These are phyloP conservation scores for Malassezia dermatis DNA, from an alignment of 1,284 basidiomycete genomes.

Conservation along the genomic window DNA sequence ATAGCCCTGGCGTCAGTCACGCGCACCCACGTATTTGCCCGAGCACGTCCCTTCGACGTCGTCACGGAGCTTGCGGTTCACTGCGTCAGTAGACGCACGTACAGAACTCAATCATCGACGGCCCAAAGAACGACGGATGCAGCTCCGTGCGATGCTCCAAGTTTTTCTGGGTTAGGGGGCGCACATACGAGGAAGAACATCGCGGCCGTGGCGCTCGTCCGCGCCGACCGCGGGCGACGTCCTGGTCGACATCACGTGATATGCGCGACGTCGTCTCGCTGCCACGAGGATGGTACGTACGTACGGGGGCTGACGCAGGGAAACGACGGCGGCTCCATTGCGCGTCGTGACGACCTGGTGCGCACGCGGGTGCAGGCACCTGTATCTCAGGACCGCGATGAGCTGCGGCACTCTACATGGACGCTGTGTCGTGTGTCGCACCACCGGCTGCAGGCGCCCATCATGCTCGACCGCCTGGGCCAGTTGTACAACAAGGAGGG, in stretches of 20 bases:
- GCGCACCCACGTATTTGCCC: constrained; percentile 63
- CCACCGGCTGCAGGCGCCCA: constrained; percentile 23
- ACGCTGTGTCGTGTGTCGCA: constrained; percentile 36
- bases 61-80: constrained; percentile 82
- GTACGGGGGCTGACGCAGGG: constrained; percentile 22
- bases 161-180: constrained; percentile 55
- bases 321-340: constrained; percentile 44
- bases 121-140: constrained; percentile 95
- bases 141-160: constrained; percentile 88
- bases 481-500: constrained; percentile 45
- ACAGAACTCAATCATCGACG: constrained; percentile 77
- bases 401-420: constrained; percentile 28
- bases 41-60: constrained; percentile 97
- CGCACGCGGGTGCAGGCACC: constrained; percentile 21
- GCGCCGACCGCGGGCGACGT: background rate
- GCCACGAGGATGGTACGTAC: constrained; percentile 12
- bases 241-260: background rate
- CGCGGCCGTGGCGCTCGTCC: background rate
- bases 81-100: constrained; percentile 13
- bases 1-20: constrained; percentile 52
- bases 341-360: constrained; percentile 39
- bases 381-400: constrained; percentile 23
- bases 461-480: constrained; percentile 38
- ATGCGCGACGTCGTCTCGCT: background rate
- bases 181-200: constrained; percentile 34